Evolutionary conservation across 2,329 filamentous ascomycete genomes (phyloP), one percentile per base, ranked within the genome.

Genomic region (Ilyonectria mors-panacis): DNA sequence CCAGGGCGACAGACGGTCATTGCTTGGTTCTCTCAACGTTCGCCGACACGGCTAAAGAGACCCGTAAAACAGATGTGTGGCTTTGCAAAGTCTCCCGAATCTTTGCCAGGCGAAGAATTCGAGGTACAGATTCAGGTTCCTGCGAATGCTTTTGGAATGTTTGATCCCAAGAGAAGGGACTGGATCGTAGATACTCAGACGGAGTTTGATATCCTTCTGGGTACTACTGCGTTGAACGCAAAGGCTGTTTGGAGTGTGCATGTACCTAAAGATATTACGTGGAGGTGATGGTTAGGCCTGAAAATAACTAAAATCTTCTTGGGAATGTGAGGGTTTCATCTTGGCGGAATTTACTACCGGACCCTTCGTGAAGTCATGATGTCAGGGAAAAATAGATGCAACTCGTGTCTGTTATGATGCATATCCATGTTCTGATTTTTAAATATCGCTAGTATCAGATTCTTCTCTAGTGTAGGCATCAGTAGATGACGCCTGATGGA

Each of bases 1-100:
- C 30, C 51, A 6, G 51, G 59, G 4, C 51, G 53, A 6, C 51
- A 63, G 19, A 56, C 59, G 10, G 51, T 48, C 15, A 48, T 63
- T n/a, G 59, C 44, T 12, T 63, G 50, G 51, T 10, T 56, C 6
- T 56, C 51, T n/a, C 59, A 50, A 7, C n/a, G 23, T 2, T 39
- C 59, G 5, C 59, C 59, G 1, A 19, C 9, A 5, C 51, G 50
- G 6, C 23, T 56, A 15, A 12, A 26, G 15, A 19, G 51, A 10
- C 51, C 59, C 4, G 21, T n/a, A 6, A 63, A 50, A 28, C 51
- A 63, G 37, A 57, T 56, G 17, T 56, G 42, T 42, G 44, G 19
- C 2, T 50, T 47, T 28, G 12, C 45, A 6, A 48, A 48, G 21
- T 48, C 45, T 6, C 15, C 6, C 4, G 15, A 7, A n/a, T 17